phyloP scores from a whole-genome alignment of 805 yeast genomes.

The Priceomyces castillae region DNA sequence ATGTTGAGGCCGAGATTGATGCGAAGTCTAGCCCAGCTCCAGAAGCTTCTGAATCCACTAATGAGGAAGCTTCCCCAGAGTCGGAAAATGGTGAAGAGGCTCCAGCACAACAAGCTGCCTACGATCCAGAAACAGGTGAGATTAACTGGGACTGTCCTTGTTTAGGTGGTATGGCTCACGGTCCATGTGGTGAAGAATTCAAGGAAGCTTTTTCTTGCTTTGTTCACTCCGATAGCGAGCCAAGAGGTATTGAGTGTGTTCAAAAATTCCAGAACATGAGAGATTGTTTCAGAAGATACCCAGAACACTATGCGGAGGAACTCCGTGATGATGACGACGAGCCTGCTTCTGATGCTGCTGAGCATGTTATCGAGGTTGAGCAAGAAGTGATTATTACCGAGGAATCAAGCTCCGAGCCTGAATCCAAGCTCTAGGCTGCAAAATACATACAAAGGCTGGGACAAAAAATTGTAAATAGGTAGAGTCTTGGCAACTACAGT shows the following conservation, averaged over 20 bases:
- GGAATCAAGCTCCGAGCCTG: neutral
- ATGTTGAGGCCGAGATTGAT: slow-evolving; percentile 1
- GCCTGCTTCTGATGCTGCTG: slow-evolving; percentile 5
- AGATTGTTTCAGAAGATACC: slow-evolving; percentile 86
- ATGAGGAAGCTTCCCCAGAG: slow-evolving; percentile 3
- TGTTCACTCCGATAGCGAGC: slow-evolving; percentile 89
- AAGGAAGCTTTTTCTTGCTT: slow-evolving; percentile 88
- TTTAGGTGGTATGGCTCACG: slow-evolving; percentile 97
- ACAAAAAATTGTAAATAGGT: too few relatives aligned
- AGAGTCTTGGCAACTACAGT: too few relatives aligned
- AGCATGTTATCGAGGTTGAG: slow-evolving; percentile 3
- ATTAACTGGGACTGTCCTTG: slow-evolving; percentile 99
- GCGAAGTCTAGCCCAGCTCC: slow-evolving; percentile 1
- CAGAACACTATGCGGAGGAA: slow-evolving; percentile 92
- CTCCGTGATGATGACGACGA: slow-evolving; percentile 71
- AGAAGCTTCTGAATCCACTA: slow-evolving; percentile 8
- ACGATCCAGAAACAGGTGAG: slow-evolving; percentile 95
- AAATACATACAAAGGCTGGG: too few relatives aligned
- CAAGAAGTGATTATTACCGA: neutral
- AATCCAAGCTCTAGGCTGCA: neutral
- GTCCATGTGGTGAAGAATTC: slow-evolving; percentile 79
- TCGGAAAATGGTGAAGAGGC: slow-evolving; percentile 8
- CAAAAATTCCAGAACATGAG: slow-evolving; percentile 91
- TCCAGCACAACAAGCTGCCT: slow-evolving; percentile 53
- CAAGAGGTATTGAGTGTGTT: slow-evolving; percentile 94